Evolutionary conservation across 2,329 filamentous ascomycete genomes (phyloP), one percentile per base, ranked within the genome.

Genomic region (Myriosclerotinia duriaeana): DNA sequence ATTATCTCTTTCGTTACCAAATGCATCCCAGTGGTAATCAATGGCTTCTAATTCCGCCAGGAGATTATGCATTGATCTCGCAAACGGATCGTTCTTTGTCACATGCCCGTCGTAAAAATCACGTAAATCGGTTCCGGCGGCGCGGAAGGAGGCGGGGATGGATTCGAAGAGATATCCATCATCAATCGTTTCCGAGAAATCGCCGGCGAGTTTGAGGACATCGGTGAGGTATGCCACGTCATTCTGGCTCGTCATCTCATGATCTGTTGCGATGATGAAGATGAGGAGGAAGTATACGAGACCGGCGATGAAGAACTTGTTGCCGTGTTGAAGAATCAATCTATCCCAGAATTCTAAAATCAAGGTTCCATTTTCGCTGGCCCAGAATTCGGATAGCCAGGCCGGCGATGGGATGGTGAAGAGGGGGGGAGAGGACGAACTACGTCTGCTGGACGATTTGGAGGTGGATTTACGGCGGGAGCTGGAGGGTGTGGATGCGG

Each of bases 291-390:
- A 7, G 2, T 50, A 60, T 1, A 22, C 4, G n/a, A 50, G 14
- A 12, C 0, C n/a, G 9, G 14, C 7, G 1, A 6, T 1, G 2
- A 17, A 1, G 7, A 48, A 8, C 14, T 50, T 15, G 14, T 1
- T 3, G 15, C 2, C 0, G 20, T 50, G 0, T 22, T 14, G 14
- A 0, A 17, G 6, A 14, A 38, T 26, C 30, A 44, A 50, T 38
- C 12, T 38, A 6, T 4, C 7, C 58, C 44, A 60, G 5, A 38
- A 38, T 9, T 60, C 30, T 3, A 38, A 30, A 12, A 20, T 36
- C 8, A 7, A 17, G 12, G 7, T 20, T 0, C 58, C 44, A 7
- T 7, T 17, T 36, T 50, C 15, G 30, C 30, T 36, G 34, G 20
- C 44, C 58, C 44, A 38, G 30, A 60, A 60, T n/a, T 50, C n/a